Percentiles rank a stretch among this genome's conserved stretches.
Evolutionary conservation across 305 asterid genomes (phyloP).

Genomic region (Solanum hybrid): DNA sequence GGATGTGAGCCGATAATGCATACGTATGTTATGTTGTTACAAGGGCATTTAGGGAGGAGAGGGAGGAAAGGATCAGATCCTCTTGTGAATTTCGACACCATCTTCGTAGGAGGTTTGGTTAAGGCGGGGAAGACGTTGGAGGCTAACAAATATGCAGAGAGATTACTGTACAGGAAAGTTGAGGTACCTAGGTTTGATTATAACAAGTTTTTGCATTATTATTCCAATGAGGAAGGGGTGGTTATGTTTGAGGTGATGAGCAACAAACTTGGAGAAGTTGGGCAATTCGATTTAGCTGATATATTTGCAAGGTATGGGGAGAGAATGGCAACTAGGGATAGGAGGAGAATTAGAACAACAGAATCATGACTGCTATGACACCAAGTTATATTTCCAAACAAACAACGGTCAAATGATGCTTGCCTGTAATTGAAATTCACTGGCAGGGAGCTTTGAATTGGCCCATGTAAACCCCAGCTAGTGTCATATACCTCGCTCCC

Average conservation of each 20-base stretch:
- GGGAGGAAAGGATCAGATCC: constrained; percentile 87
- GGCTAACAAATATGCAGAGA: constrained; percentile 73
- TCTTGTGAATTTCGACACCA: constrained; percentile 78
- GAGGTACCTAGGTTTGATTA: constrained; percentile 90
- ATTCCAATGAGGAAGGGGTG: constrained; percentile 76
- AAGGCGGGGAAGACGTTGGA: constrained; percentile 64
- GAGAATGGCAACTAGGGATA: constrained; percentile 83
- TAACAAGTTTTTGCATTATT: constrained; percentile 67
- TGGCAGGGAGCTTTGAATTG: neutral
- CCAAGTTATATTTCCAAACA: neutral
- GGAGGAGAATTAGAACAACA: constrained; percentile 46
- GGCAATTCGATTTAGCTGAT: constrained; percentile 78
- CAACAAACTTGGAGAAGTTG: constrained; percentile 70
- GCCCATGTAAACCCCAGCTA: neutral
- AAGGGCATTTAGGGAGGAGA: constrained; percentile 80
- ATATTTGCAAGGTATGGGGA: constrained; percentile 65
- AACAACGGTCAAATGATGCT: neutral
- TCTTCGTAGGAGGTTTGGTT: constrained; percentile 84
- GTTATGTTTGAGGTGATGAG: constrained; percentile 72
- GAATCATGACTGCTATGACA: neutral
- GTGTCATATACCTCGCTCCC: neutral
- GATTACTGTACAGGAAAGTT: constrained; percentile 47
- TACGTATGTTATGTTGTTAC: constrained; percentile 78
- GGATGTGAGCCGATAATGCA: constrained; percentile 97
- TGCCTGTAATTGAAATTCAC: neutral